Percentiles rank a stretch among this genome's conserved stretches.
These are phyloP conservation scores for Auricularia auricula-judae DNA, from an alignment of 768 basidiomycete species.

Conservation along the genomic window DNA sequence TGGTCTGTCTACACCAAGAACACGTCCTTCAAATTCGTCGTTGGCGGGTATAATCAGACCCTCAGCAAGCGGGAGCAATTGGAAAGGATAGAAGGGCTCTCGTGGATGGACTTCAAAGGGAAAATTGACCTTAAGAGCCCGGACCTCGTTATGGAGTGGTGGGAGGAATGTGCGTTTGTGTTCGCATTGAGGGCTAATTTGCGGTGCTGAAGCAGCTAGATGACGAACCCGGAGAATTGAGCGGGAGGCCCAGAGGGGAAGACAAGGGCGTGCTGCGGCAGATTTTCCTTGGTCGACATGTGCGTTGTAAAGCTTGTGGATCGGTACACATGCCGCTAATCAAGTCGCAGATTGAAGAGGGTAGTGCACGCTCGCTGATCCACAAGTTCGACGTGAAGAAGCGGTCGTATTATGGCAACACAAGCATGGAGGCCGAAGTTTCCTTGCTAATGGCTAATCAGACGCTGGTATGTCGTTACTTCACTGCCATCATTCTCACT, in stretches of 20 bases:
- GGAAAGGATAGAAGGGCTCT: constrained; percentile 65
- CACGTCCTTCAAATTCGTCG: constrained; percentile 72
- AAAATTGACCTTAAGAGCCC: constrained; percentile 74
- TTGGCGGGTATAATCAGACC: constrained; percentile 64
- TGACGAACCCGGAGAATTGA: constrained; percentile 29
- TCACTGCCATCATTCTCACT: not conserved
- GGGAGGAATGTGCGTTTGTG: constrained; percentile 70
- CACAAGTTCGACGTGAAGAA: constrained; percentile 79
- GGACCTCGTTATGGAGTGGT: constrained; percentile 58
- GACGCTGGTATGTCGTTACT: constrained; percentile 45
- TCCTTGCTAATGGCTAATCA: constrained; percentile 96
- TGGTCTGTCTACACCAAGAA: constrained; percentile 52
- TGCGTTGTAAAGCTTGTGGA: constrained; percentile 28
- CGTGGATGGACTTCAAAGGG: constrained; percentile 75
- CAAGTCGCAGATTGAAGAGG: constrained; percentile 40
- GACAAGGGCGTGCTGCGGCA: constrained; percentile 59
- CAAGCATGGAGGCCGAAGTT: constrained; percentile 95
- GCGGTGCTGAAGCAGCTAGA: constrained; percentile 23
- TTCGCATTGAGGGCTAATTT: not conserved
- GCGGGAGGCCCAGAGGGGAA: constrained; percentile 24
- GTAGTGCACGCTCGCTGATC: constrained; percentile 58
- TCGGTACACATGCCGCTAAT: constrained; percentile 6
- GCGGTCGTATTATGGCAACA: constrained; percentile 85
- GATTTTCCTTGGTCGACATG: constrained; percentile 81
- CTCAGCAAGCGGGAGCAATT: constrained; percentile 57